These are phyloP conservation scores for Ceratobasidium sp. DNA, from an alignment of 1,284 basidiomycete species.

Conservation along the genomic window DNA sequence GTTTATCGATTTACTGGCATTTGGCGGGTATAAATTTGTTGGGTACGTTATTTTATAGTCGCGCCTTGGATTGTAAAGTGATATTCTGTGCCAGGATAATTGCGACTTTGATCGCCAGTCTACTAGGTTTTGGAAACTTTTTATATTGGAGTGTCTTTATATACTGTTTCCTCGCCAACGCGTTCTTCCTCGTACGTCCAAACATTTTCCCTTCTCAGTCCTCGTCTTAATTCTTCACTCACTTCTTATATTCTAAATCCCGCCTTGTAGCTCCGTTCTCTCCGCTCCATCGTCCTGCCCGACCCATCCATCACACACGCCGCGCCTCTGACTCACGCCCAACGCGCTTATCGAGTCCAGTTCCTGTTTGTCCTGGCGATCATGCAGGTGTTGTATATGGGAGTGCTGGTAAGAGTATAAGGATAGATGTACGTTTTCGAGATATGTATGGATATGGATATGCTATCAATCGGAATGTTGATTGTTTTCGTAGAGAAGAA, in stretches of 20 bases:
- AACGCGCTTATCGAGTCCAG: constrained; percentile 85
- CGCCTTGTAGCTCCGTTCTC: constrained; percentile 80
- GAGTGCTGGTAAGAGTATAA: constrained; percentile 74
- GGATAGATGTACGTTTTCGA: background rate
- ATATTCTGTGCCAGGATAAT: constrained; percentile 70
- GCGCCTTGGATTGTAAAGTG: constrained; percentile 30
- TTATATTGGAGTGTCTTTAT: constrained; percentile 82
- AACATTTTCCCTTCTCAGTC: constrained; percentile 5
- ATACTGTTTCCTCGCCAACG: constrained; percentile 90
- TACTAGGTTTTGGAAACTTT: constrained; percentile 72
- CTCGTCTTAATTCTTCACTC: constrained; percentile 35
- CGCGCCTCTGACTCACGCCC: constrained; percentile 81
- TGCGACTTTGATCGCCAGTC: constrained; percentile 72
- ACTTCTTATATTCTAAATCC: no score
- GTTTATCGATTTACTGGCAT: constrained; percentile 81
- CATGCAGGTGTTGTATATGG: constrained; percentile 87
- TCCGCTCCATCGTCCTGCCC: constrained; percentile 92
- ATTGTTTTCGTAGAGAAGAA: no score
- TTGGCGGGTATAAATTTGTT: constrained; percentile 98
- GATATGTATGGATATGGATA: constrained; percentile 3
- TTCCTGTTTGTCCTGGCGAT: constrained; percentile 85
- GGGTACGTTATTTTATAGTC: constrained; percentile 67
- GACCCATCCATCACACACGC: constrained; percentile 64
- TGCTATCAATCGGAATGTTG: no score
- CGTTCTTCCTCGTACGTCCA: constrained; percentile 90